Conservation (phyloP, 305 asterid species). For the Fraxinus greggii region DNA sequence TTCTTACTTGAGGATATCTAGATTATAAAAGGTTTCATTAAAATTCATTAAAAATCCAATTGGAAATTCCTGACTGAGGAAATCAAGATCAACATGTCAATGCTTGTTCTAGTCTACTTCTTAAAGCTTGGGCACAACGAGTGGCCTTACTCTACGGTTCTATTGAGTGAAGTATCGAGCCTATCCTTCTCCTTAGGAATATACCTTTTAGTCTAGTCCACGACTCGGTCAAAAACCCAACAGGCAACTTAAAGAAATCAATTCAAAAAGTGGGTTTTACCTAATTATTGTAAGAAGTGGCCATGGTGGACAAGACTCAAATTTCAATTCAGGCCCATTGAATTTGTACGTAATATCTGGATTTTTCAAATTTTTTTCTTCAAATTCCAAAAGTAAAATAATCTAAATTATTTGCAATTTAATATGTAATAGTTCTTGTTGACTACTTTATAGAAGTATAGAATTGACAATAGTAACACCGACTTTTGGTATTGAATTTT, state of each 20-base stretch:
- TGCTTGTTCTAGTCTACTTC: background rate
- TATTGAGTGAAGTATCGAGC: background rate
- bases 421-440: background rate
- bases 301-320: too few relatives aligned
- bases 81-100: background rate
- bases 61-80: background rate
- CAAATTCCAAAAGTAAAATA: too few relatives aligned
- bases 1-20: background rate
- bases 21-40: background rate
- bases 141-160: background rate
- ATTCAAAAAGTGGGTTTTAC: background rate
- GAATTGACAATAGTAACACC: background rate
- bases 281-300: background rate
- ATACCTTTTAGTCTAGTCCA: background rate
- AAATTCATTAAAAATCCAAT: too few relatives aligned
- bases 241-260: background rate
- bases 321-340: too few relatives aligned
- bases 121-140: background rate
- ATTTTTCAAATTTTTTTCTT: too few relatives aligned
- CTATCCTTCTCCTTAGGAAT: background rate
- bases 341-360: too few relatives aligned
- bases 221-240: background rate
- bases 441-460: background rate
- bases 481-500: background rate
- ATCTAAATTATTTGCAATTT: too few relatives aligned